phyloP scores from a whole-genome alignment of 2,329 filamentous ascomycete genomes.

The Venturia carpophila region DNA sequence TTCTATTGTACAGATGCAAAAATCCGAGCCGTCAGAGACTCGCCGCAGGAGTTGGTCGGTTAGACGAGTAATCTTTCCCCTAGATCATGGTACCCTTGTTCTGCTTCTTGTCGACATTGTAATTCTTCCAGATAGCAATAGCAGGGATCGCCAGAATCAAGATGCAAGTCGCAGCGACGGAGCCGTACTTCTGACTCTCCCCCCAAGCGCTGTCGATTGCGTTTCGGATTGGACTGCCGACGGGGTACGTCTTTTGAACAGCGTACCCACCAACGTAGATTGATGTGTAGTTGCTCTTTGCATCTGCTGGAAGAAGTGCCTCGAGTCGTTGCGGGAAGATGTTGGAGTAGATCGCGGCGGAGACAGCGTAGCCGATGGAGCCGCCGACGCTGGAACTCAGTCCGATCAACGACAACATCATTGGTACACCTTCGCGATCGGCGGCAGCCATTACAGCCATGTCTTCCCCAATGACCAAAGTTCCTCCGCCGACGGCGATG shows the following conservation, averaged over 20 bases:
- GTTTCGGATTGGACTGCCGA: conserved; percentile 11
- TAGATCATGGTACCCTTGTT: conserved; percentile 21
- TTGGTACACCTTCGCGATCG: conserved; percentile 29
- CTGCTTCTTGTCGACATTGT: conserved; percentile 20
- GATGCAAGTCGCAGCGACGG: conserved; percentile 16
- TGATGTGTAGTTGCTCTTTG: conserved; percentile 9
- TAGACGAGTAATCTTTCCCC: neutral
- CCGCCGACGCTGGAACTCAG: conserved; percentile 26
- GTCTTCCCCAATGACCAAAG: conserved; percentile 18
- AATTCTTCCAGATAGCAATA: conserved; percentile 17
- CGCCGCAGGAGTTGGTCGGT: too few species aligned
- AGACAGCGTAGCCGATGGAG: conserved; percentile 28
- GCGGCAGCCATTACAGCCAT: conserved; percentile 28
- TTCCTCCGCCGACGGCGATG: conserved; percentile 19
- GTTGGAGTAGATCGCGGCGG: conserved; percentile 29
- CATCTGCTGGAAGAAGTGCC: conserved; percentile 14
- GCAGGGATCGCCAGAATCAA: conserved; percentile 11
- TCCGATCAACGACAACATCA: conserved; percentile 27
- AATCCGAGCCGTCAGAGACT: too few species aligned
- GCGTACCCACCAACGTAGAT: conserved; percentile 17
- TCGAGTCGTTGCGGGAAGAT: conserved; percentile 21
- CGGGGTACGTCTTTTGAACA: conserved; percentile 17
- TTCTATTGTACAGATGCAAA: too few species aligned
- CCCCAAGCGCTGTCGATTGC: conserved; percentile 18
- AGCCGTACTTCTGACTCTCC: conserved; percentile 16